These are phyloP conservation scores for Choanephora cucurbitarum DNA, from an alignment of 371 early-diverging fungal genomes.

Conservation along the genomic window DNA sequence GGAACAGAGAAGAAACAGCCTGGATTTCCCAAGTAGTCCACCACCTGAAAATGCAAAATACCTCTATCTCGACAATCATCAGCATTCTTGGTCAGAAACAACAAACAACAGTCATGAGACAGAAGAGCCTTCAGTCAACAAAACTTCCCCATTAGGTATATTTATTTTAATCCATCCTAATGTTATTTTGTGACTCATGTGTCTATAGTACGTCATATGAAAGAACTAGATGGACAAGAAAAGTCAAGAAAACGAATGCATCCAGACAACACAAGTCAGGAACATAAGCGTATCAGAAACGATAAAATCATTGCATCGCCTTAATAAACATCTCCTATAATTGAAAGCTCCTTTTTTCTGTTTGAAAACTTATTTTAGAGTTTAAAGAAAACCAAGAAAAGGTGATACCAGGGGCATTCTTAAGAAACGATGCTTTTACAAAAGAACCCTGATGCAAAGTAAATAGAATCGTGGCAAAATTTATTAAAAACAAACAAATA, in stretches of 20 bases:
- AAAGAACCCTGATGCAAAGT: too few relatives aligned
- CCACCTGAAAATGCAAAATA: conserved; percentile 20
- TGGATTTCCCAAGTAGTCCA: conserved; percentile 24
- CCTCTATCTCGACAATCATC: too few relatives aligned
- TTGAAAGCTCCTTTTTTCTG: too few relatives aligned
- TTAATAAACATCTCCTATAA: too few relatives aligned
- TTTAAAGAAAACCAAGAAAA: too few relatives aligned
- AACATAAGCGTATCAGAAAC: conserved; percentile 12
- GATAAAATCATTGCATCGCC: conserved; percentile 2
- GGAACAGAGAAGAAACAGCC: conserved; percentile 7
- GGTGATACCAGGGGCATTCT: too few relatives aligned
- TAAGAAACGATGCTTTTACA: too few relatives aligned
- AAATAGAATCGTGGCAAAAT: too few relatives aligned
- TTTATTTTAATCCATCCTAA: not conserved
- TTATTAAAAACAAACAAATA: too few relatives aligned
- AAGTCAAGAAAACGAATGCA: conserved; percentile 6
- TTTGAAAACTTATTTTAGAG: too few relatives aligned
- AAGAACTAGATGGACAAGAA: conserved; percentile 1
- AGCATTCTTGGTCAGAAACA: conserved; percentile 7
- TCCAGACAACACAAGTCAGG: not conserved
- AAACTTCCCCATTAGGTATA: conserved; percentile 11
- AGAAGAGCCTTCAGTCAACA: not conserved
- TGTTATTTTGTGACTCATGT: conserved; percentile 29
- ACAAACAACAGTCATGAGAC: not conserved
- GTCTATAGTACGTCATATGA: conserved; percentile 8